Percentiles rank a stretch among this genome's conserved stretches.
Conservation (phyloP, 768 basidiomycete genomes). For the Mycena galericulata region DNA sequence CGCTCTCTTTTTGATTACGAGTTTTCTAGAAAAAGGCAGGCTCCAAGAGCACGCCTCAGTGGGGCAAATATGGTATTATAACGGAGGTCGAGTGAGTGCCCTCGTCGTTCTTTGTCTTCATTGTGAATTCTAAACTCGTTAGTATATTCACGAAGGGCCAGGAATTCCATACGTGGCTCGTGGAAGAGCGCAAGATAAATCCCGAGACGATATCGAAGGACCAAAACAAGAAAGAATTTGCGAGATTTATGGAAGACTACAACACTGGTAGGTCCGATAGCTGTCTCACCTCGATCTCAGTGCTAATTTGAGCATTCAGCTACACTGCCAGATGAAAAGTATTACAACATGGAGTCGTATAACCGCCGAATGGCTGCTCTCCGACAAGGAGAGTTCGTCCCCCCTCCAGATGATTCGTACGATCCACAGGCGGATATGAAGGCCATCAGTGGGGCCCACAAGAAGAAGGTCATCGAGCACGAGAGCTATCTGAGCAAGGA, state of each 20-base stretch:
- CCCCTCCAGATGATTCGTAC: constrained; percentile 78
- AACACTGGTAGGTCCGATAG: constrained; percentile 75
- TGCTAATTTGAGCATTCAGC: constrained; percentile 56
- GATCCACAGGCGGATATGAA: constrained; percentile 89
- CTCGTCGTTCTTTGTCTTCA: constrained; percentile 5
- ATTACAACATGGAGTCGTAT: constrained; percentile 90
- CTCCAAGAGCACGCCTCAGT: constrained; percentile 69
- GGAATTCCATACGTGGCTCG: constrained; percentile 93
- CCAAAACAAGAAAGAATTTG: constrained; percentile 87
- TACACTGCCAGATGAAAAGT: constrained; percentile 94
- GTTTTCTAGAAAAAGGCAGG: constrained; percentile 61
- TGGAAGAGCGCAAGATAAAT: constrained; percentile 92
- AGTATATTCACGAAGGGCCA: constrained; percentile 86
- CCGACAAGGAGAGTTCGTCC: constrained; percentile 85
- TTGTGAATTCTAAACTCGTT: constrained; percentile 12
- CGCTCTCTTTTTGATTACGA: neutral
- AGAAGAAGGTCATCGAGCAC: constrained; percentile 72
- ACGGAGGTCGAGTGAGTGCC: constrained; percentile 82
- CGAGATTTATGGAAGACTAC: constrained; percentile 84
- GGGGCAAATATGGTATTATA: constrained; percentile 94
- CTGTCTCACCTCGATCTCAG: neutral
- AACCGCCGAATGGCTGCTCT: constrained; percentile 87
- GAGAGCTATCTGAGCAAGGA: constrained; percentile 85
- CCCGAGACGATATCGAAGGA: constrained; percentile 91
- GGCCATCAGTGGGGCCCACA: constrained; percentile 77